Conservation (phyloP, 2,329 filamentous ascomycete species). For the Rugonectria rugulosa region DNA sequence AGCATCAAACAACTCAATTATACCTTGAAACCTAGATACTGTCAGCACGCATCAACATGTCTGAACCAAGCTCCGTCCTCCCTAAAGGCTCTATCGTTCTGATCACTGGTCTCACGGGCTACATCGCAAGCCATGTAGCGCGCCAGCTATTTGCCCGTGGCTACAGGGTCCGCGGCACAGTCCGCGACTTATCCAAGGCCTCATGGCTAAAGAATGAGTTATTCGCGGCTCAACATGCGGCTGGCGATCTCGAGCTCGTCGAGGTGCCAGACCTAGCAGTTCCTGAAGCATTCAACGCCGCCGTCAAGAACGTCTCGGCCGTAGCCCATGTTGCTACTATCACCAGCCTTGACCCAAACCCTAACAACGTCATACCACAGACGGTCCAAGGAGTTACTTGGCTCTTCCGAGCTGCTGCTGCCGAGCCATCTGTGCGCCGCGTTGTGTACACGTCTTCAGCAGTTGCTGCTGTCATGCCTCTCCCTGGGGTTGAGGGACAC, state of each 20-base stretch:
- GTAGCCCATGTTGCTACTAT: conserved; percentile 43
- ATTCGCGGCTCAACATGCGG: neutral
- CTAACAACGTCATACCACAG: conserved; percentile 9
- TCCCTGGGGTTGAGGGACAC: conserved; percentile 2
- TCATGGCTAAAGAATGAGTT: neutral
- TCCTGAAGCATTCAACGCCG: neutral
- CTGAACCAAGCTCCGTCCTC: neutral
- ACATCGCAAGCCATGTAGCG: neutral
- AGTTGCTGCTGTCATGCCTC: neutral
- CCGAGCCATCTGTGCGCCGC: neutral
- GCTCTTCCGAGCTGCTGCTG: neutral
- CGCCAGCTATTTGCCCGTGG: neutral
- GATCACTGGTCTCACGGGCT: neutral
- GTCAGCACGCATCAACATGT: neutral
- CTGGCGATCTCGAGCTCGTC: neutral
- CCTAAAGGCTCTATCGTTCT: neutral
- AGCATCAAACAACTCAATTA: no score
- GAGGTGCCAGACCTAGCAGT: neutral
- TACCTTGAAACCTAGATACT: no score
- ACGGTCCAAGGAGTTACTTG: conserved; percentile 2
- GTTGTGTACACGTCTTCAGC: conserved; percentile 14
- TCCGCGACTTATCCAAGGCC: neutral
- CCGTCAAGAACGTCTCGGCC: conserved; percentile 37
- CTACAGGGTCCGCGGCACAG: conserved; percentile 2
- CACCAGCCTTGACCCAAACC: conserved; percentile 36